Percentiles rank a stretch among this genome's conserved stretches.
Conservation (phyloP, 2,329 filamentous ascomycete genomes). For the Xylariales sp. region DNA sequence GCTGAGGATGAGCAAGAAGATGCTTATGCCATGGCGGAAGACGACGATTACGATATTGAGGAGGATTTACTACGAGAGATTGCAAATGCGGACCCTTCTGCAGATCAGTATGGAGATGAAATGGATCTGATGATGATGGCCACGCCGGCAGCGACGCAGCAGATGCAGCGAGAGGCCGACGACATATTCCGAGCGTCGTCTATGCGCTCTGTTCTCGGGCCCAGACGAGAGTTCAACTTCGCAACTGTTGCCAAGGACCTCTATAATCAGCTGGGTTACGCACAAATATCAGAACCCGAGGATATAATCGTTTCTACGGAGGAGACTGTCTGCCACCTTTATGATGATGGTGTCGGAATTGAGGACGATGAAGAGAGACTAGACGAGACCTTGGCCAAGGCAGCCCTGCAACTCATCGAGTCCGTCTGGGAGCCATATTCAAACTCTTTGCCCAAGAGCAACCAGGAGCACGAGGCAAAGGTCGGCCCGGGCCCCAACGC, state of each 20-base stretch:
- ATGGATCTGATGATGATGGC: conserved; percentile 52
- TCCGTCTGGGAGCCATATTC: conserved; percentile 52
- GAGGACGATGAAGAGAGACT: conserved; percentile 53
- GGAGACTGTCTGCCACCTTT: conserved; percentile 60
- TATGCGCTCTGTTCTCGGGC: conserved; percentile 35
- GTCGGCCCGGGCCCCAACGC: conserved; percentile 62
- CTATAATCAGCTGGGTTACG: conserved; percentile 52
- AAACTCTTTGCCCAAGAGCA: conserved; percentile 41
- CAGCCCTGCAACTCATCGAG: conserved; percentile 45
- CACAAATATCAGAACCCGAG: conserved; percentile 63
- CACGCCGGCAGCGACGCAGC: conserved; percentile 49
- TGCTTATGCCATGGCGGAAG: conserved; percentile 32
- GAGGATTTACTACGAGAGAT: conserved; percentile 29
- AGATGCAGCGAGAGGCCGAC: conserved; percentile 51
- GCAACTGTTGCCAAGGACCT: conserved; percentile 68
- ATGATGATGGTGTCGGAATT: conserved; percentile 55
- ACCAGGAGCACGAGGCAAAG: conserved; percentile 51
- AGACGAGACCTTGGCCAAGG: conserved; percentile 50
- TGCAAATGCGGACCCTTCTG: conserved; percentile 22
- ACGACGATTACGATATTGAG: conserved; percentile 32
- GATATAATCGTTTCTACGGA: conserved; percentile 74
- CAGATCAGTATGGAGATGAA: conserved; percentile 28
- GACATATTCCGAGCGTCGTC: conserved; percentile 50
- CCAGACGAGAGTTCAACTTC: conserved; percentile 56
- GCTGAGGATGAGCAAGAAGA: conserved; percentile 33